Evolutionary conservation across 1,284 basidiomycete genomes (phyloP), one percentile per base, ranked within the genome.

Genomic region (Leccinum solheimii): DNA sequence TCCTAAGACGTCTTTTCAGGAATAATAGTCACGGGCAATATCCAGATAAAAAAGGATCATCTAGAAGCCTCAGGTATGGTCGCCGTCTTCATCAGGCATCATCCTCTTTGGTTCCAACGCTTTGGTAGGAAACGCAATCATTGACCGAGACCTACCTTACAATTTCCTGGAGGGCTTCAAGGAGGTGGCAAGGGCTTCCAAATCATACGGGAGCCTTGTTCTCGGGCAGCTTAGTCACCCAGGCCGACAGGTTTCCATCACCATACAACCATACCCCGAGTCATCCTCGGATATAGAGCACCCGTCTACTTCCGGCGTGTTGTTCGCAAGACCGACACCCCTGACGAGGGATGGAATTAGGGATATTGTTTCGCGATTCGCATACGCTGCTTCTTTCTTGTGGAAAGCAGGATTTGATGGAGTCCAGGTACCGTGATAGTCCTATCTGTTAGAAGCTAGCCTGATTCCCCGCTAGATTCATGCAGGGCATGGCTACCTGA

Each of bases 401-500:
- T 60, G 66, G 16, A 62, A 38, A 45, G 71, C 75, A 43, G 75
- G 71, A 23, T 73, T 76, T 23, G 72, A 73, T 32, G 72, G 72
- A 45, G 61, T 76, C 6, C 72, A 73, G 64, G 72, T 73, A 51
- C 56, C 11, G 3, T 19, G 23, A 11, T 40, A 52, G n/a, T 3
- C 4, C 19, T 23, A 7, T n/a, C 30, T 32, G 9, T 27, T 16
- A 5, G 8, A 8, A 23, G 1, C 5, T 2, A 21, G 1, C 8
- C 43, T 61, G 2, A 62, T n/a, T 51, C 16, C 16, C 13, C 45
- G 4, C 1, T 16, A 73, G 72, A 62, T 73, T 40, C 72, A 87
- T 64, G 80, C 81, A 36, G 79, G 83, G 5, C 84, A 87, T 61
- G 77, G 81, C 16, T 81, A 80, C 69, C 62, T 79, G 21, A 43